Evolutionary conservation across 2,329 filamentous ascomycete species (phyloP).

Genomic region (Cordyceps cicadae): DNA sequence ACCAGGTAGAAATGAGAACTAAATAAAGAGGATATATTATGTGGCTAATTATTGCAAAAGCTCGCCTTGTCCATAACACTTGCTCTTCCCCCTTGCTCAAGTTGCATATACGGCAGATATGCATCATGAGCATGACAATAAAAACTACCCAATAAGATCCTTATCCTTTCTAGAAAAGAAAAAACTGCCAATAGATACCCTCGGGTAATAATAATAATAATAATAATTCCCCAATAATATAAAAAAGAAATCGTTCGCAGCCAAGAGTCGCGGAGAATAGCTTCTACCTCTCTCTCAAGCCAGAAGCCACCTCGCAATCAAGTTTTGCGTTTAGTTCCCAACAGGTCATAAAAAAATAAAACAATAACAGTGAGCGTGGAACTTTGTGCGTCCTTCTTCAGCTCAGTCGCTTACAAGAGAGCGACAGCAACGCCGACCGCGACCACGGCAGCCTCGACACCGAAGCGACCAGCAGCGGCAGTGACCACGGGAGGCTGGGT

Average conservation of each 20-base stretch:
- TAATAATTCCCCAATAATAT: background rate
- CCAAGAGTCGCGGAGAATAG: background rate
- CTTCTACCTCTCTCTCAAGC: slow-evolving; percentile 1
- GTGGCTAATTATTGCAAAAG: slow-evolving; percentile 3
- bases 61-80: slow-evolving; percentile 3
- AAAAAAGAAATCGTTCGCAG: background rate
- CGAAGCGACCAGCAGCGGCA: slow-evolving; percentile 25
- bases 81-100: background rate
- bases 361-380: background rate
- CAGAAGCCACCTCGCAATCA: background rate
- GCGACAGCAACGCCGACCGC: slow-evolving; percentile 26
- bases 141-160: background rate
- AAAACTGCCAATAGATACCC: background rate
- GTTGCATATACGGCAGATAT: slow-evolving; percentile 2
- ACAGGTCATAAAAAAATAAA: background rate
- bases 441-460: slow-evolving; percentile 21
- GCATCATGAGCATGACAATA: background rate
- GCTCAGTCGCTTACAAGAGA: slow-evolving; percentile 22
- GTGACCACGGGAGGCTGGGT: slow-evolving; percentile 20
- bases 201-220: background rate
- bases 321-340: background rate
- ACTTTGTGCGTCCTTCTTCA: background rate
- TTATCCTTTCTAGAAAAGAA: background rate
- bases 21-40: slow-evolving; percentile 2
- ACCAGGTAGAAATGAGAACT: background rate